Evolutionary conservation across 306 rosid species (phyloP).

Genomic region (Corylus americana): DNA sequence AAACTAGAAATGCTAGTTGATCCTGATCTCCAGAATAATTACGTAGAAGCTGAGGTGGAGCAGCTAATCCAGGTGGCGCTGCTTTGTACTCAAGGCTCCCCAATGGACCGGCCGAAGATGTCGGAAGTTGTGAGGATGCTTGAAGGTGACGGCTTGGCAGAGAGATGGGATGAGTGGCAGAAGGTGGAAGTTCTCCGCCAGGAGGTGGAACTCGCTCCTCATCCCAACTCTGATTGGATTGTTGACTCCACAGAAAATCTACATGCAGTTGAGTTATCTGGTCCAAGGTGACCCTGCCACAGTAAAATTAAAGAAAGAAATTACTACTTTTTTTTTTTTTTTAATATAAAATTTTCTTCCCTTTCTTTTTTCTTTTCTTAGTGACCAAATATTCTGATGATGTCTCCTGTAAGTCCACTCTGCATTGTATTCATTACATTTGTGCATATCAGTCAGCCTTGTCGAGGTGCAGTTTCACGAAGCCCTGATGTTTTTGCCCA

Average conservation of each 20-base stretch:
- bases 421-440: slow-evolving; percentile 75
- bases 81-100: slow-evolving; percentile 97
- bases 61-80: slow-evolving; percentile 94
- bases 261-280: slow-evolving; percentile 95
- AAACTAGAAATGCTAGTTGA: slow-evolving; percentile 92
- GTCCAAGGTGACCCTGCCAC: slow-evolving; percentile 87
- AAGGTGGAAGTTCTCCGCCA: slow-evolving; percentile 92
- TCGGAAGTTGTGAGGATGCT: slow-evolving; percentile 98
- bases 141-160: slow-evolving; percentile 96
- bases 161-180: slow-evolving; percentile 99
- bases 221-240: slow-evolving; percentile 90
- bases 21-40: slow-evolving; percentile 87
- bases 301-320: slow-evolving; percentile 29
- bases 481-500: slow-evolving; percentile 37
- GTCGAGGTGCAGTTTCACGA: slow-evolving; percentile 50
- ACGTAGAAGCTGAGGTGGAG: slow-evolving; percentile 90
- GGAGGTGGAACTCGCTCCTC: slow-evolving; percentile 86
- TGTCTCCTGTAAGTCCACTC: slow-evolving; percentile 53
- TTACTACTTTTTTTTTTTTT: slow-evolving; percentile 59
- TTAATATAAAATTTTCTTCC: slow-evolving; percentile 40
- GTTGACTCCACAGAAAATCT: slow-evolving; percentile 94
- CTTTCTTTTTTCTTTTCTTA: not conserved
- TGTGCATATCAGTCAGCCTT: slow-evolving; percentile 84
- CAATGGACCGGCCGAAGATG: slow-evolving; percentile 97
- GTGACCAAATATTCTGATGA: slow-evolving; percentile 52